Percentiles rank a stretch among this genome's conserved stretches.
Conservation (phyloP, 2,329 filamentous ascomycete species). For the Mariannaea sp. region DNA sequence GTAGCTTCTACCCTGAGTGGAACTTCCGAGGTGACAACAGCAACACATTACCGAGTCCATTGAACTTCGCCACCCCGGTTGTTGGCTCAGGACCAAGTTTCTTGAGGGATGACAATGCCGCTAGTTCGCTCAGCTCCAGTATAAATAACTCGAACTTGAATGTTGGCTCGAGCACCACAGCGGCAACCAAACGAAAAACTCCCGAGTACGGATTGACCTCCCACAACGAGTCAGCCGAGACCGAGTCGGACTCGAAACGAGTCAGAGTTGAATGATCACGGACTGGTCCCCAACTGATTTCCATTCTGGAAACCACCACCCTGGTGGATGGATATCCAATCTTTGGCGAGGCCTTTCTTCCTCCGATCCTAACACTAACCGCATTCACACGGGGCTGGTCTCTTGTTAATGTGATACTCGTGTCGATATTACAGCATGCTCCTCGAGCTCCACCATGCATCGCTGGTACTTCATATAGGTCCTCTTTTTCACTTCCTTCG, state of each 20-base stretch:
- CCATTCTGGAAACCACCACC: slow-evolving; percentile 11
- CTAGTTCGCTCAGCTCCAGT: slow-evolving; percentile 4
- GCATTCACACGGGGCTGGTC: slow-evolving; percentile 27
- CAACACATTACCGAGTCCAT: slow-evolving; percentile 87
- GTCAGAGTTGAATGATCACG: slow-evolving; percentile 55
- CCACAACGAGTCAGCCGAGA: slow-evolving; percentile 48
- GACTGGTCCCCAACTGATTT: neutral
- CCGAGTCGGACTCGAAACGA: slow-evolving; percentile 56
- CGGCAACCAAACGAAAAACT: slow-evolving; percentile 59
- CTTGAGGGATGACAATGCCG: slow-evolving; percentile 57
- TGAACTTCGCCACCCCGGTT: slow-evolving; percentile 88
- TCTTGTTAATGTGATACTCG: slow-evolving; percentile 23
- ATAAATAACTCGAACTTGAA: slow-evolving; percentile 29
- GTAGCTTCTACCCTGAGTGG: slow-evolving; percentile 92
- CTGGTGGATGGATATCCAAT: neutral
- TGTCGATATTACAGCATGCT: slow-evolving; percentile 11
- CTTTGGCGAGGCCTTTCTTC: slow-evolving; percentile 11
- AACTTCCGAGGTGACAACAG: slow-evolving; percentile 72
- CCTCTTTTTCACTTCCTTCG: slow-evolving; percentile 10
- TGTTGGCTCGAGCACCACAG: slow-evolving; percentile 27
- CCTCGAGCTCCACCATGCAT: neutral
- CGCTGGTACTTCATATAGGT: neutral
- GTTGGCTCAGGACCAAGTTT: slow-evolving; percentile 67
- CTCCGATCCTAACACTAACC: slow-evolving; percentile 14
- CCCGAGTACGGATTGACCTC: slow-evolving; percentile 54